Base-by-base conservation (phyloP, 2,329 filamentous ascomycete genomes). In the Thyridium curvatum region DNA sequence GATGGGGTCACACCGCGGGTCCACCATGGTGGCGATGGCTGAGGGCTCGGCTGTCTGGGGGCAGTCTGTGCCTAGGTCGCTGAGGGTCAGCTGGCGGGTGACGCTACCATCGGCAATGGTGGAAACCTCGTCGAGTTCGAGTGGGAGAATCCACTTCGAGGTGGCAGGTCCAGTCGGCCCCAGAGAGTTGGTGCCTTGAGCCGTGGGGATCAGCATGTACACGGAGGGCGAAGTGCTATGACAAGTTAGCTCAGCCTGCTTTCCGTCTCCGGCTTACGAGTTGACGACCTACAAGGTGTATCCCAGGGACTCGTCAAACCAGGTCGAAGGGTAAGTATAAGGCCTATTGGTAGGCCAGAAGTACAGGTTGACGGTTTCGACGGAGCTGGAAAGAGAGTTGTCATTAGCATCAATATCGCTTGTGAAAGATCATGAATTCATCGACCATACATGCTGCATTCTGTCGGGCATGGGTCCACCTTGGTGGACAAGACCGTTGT, bases 141-240 rank as follows among this genome's bases (percentile, higher is more conserved):
- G 43, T 2, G 53, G 45, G 35, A 61, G 53, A 12, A 64, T 47
- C 42, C 50, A 44, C 30, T 42, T 52, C 3, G 49, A 47, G 35
- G 55, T 59, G 1, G 54, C 49, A 6, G 61, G 61, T 1, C 59
- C 60, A 2, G 45, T 45, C 13, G 46, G 43, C 33, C 53, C 54
- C 9, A 49, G 41, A 6, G 51, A 45, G 45, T 64, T 64, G 46
- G 45, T 52, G 21, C 57, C 61, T 14, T 41, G 47, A 5, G 59
- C 52, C n/a, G 58, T 59, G 14, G 57, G 54, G 40, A 65, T 54
- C 15, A 59, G 38, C 45, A 64, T 52, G 46, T 65, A 65, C 28
- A 64, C 56, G 7, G 60, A 63, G 4, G 61, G 61, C 2, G 56
- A 62, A n/a, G 58, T 61, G 42, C 60, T 63, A 35, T 39, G 18